Evolutionary conservation across 2,329 filamentous ascomycete genomes (phyloP), one percentile per base, ranked within the genome.

Genomic region (Chalaropsis ovoidea): DNA sequence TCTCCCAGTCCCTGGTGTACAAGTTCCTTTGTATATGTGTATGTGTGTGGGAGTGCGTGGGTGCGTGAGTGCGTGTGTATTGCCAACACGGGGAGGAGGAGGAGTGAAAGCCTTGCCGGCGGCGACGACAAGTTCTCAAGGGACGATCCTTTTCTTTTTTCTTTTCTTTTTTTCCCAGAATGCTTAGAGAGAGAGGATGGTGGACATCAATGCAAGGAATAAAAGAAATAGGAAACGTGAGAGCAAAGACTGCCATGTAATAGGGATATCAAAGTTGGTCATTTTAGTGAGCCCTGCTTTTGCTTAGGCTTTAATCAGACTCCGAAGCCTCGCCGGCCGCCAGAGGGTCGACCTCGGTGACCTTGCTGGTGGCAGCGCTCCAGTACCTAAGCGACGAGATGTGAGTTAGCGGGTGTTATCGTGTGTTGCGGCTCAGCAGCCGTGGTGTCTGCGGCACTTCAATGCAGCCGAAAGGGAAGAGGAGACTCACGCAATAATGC

Each of bases 401-500:
- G 15, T 41, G 7, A 4, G n/a, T 62, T 24, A 35, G 39, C 13
- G 10, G 39, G 3, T 8, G 7, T 39, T 6, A 13, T 43, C 17
- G 56, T 2, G 17, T 27, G n/a, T 17, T 47, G 11, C 13, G 15
- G n/a, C 13, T n/a, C n/a, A n/a, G n/a, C n/a, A n/a, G 13, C 15
- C 22, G 11, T 39, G 35, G n/a, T n/a, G n/a, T n/a, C n/a, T n/a
- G n/a, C n/a, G n/a, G n/a, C n/a, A n/a, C n/a, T n/a, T n/a, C n/a
- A n/a, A n/a, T n/a, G n/a, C n/a, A n/a, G n/a, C n/a, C 41, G 10
- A 7, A 42, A 43, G n/a, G 60, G 5, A 13, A 19, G 22, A 22
- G 15, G 27, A n/a, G 56, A 80, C 81, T 75, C 81, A 87, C 73
- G 91, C 92, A 75, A 88, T 78, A 70, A 95, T 78, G 72, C 85